Base-by-base conservation (phyloP, 768 basidiomycete genomes). In the Amyloporia xantha region DNA sequence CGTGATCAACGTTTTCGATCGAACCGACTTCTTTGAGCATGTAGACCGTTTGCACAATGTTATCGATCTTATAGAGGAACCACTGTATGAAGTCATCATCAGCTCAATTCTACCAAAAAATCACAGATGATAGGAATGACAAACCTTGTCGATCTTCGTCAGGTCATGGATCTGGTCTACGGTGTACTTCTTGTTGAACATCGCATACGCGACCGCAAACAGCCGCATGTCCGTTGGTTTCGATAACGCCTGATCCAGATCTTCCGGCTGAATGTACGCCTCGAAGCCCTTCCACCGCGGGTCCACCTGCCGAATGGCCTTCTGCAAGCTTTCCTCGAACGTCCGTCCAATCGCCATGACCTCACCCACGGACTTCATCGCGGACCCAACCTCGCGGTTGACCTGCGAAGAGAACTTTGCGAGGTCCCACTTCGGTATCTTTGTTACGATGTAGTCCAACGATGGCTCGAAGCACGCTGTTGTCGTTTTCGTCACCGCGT, bases 331-430 rank as follows among this genome's bases (percentile, higher is more conserved):
- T 67, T 99, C 96, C 68, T 99, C 96, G 59, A 97, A 99, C 1
- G 96, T 99, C 56, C 96, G 86, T 30, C 96, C 96, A 59, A 99
- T 97, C 57, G 95, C 95, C 96, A 99, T 99, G 62, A 99, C 95
- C 68, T 99, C 96, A 47, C 96, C 96, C 47, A 99, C 96, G 13
- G 91, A 93, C 70, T 99, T 99, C 96, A 99, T 98, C 15, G 95
- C 82, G 2, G 94, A 97, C 21, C 95, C 96, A 46, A 98, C 83
- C 63, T 91, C 84, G 54, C 95, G 85, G 63, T 95, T 84, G 50
- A 98, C 96, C 61, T 95, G 90, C 35, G 84, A 71, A 33, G 84
- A 71, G 75, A 99, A 98, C 68, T 99, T 99, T 56, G 94, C 93
- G 48, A 99, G 74, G 71, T 99, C 96, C 95, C 96, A 98, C 67